Base-by-base conservation (phyloP, 176 grass and related monocot genomes). In the Alopecurus myosuroides region DNA sequence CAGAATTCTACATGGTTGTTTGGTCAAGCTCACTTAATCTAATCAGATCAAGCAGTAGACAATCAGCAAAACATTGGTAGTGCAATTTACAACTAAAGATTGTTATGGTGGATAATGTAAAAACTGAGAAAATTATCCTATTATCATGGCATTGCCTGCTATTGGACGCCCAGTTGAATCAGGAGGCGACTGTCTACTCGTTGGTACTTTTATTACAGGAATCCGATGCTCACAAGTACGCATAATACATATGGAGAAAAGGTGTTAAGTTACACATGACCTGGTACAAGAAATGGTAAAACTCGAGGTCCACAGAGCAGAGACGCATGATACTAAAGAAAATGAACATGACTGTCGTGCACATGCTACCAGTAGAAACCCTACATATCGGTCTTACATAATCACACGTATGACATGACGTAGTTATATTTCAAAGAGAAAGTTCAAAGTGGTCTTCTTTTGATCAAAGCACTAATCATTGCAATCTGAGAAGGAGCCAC, bases 401-500 rank as follows among this genome's bases (percentile, higher is more conserved):
- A 74, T 33, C 28, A 74, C 26, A 50, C 15, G 1, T 20, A 50
- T 50, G 28, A 11, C 28, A 3, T 67, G 29, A 30, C 48, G 57
- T 68, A 40, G 41, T 50, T 77, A 77, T 53, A 15, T 85, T 65
- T 15, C 56, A 77, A 18, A 49, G 41, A 66, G 37, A 63, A 64
- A 57, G 22, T 68, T 85, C 34, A 30, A 39, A 41, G 44, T 67
- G 73, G 33, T 17, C 60, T 20, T 85, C 15, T 52, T 56, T 33
- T 56, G 34, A 85, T 40, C 48, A 85, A 65, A 85, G 60, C 17
- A 78, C 25, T 55, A 29, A 77, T 77, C 44, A 53, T 85, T 53
- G 72, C 42, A 85, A 50, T 76, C n/a, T 77, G 44, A 67, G 74
- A 76, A 84, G 29, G 28, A 86, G 76, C 15, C 28, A 80, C 10